Evolutionary conservation across 2,329 filamentous ascomycete species (phyloP).

Genomic region (Mycosphaerella sp.): DNA sequence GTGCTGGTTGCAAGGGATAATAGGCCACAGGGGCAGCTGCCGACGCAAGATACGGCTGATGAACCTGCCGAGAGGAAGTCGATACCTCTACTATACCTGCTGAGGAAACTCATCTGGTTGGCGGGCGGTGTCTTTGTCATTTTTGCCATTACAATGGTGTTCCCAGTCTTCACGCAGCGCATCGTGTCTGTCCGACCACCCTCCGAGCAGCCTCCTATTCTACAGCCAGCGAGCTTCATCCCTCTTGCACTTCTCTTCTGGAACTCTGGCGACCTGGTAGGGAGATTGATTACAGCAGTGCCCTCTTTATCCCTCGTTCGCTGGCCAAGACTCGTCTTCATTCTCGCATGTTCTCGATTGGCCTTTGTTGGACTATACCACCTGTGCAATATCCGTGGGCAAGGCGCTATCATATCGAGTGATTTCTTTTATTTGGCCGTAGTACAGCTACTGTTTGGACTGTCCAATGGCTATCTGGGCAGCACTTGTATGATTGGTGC

Average conservation of each 20-base stretch:
- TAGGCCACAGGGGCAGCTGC: constrained; percentile 13
- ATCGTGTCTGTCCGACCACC: constrained; percentile 41
- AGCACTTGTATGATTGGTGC: constrained; percentile 90
- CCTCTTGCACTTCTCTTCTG: constrained; percentile 86
- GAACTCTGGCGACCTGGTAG: constrained; percentile 81
- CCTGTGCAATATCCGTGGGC: constrained; percentile 78
- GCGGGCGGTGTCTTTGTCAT: constrained; percentile 71
- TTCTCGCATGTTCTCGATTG: constrained; percentile 58
- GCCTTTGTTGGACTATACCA: constrained; percentile 78
- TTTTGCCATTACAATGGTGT: constrained; percentile 86
- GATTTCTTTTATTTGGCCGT: constrained; percentile 83
- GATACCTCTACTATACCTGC: constrained; percentile 58
- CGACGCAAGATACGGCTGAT: constrained; percentile 2
- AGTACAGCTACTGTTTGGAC: constrained; percentile 76
- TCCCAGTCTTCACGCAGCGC: constrained; percentile 75
- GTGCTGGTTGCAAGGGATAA: constrained; percentile 54
- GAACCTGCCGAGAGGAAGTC: constrained; percentile 17
- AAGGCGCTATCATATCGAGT: constrained; percentile 66
- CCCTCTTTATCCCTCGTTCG: constrained; percentile 52
- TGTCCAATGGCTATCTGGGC: constrained; percentile 81
- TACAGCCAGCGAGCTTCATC: constrained; percentile 73
- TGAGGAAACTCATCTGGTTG: constrained; percentile 72
- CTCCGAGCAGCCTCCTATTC: constrained; percentile 49
- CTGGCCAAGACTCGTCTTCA: constrained; percentile 62
- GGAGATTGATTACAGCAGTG: constrained; percentile 62